A percentile compares a stretch with the other conserved stretches of the same genome.
Evolutionary conservation across 495 filamentous ascomycete species (phyloP).

Genomic region (Aspergillus kassunensis): DNA sequence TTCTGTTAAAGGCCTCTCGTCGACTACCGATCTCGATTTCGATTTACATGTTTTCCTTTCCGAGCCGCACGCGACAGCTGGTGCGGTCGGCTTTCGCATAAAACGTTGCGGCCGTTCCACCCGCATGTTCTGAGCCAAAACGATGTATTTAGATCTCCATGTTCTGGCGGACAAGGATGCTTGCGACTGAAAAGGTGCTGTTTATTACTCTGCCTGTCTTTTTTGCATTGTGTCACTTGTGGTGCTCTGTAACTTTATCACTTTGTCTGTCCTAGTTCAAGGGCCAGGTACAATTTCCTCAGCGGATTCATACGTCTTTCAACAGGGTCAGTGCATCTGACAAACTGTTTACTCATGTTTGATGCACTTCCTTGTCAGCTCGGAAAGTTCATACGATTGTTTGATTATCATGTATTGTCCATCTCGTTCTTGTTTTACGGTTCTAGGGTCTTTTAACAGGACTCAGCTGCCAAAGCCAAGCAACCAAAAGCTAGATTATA

Average conservation of each 20-base stretch:
- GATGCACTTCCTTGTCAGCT: conserved; percentile 12
- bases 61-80: conserved; percentile 11
- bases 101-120: conserved; percentile 19
- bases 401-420: conserved; percentile 9
- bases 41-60: conserved; percentile 15
- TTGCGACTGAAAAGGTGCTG: conserved; percentile 14
- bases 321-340: conserved; percentile 9
- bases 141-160: conserved; percentile 25
- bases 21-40: conserved; percentile 16
- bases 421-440: conserved; percentile 3
- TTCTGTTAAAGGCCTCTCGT: conserved; percentile 26
- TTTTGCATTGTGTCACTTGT: no score
- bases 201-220: not conserved
- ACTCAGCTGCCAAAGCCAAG: conserved; percentile 5
- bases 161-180: conserved; percentile 19
- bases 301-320: conserved; percentile 12
- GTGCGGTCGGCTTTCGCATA: conserved; percentile 18
- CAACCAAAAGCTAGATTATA: conserved; percentile 24
- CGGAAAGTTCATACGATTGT: conserved; percentile 19
- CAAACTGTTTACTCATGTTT: conserved; percentile 1
- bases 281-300: conserved; percentile 11
- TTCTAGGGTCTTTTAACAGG: not conserved
- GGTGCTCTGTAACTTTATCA: no score
- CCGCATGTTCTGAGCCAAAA: conserved; percentile 12
- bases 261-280: no score